Evolutionary conservation across 257 asterid species (phyloP), one percentile per base, ranked within the genome.

Genomic region (Anisodus tanguticus): DNA sequence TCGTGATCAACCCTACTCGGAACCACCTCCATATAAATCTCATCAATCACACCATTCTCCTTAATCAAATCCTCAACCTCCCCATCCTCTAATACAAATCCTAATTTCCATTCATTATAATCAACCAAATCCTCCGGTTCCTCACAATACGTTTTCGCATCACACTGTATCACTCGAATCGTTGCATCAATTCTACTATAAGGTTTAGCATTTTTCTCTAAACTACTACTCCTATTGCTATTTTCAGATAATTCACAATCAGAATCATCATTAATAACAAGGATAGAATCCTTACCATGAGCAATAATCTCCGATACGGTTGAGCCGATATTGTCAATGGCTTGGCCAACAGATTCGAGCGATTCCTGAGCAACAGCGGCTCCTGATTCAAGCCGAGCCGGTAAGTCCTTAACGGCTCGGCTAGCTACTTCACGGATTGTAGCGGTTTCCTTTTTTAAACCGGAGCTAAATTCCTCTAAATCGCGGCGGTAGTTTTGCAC

Each of bases 291-390:
- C 84, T 94, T 93, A 86, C 95, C 93, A 6, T 83, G 91, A 19
- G 85, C 72, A 26, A 95, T 91, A 10, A 93, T 88, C 6, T 85
- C 94, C 7, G 98, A 86, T 16, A 93, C 91, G 9, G 95, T 89
- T 62, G 91, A 88, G 4, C 96, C 93, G 49, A 92, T 90, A 89
- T 88, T 90, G 85, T 93, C 97, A 83, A 95, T 91, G 13, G 92
- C 97, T 87, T 93, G 95, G 8, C 97, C 99, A 51, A 94, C 95
- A 57, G 97, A 91, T 67, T 95, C 97, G 1, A 95, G 93, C 45
- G 98, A 92, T 69, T 91, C 94, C 88, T 94, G 98, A 9, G 97
- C 98, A 66, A 91, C 90, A 86, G 97, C 95, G 88, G 97, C 95
- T 45, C 95, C 94, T 15, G 98, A 89, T 86, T 95, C 97, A 51